Base-by-base conservation (phyloP, 345 rosid species). In the Diplotaxis tenuifolia region DNA sequence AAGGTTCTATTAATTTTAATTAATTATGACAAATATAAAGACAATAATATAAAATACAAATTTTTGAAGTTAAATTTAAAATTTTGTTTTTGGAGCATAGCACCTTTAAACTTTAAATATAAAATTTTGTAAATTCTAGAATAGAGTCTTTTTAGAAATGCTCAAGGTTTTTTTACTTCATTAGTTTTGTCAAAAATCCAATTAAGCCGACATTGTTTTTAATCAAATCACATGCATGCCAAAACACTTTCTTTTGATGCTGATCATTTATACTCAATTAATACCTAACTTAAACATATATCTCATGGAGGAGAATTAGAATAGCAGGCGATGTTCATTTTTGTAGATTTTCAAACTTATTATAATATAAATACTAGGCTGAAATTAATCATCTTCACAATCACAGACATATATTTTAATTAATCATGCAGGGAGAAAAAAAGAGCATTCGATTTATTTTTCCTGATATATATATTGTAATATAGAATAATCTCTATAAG, bases 171-270 rank as follows among this genome's bases (percentile, higher is more conserved):
- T 19, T 40, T 14, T 40, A 18, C 19, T 70, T 45, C 65, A 57
- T 65, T 28, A 27, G 28, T 70, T 58, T 70, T 58, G 29, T 42
- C 74, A 58, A 70, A 66, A 27, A 29, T 69, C 25, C 38, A 57
- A 69, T 40, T 42, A 69, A 58, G 14, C 42, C 36, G 38, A 22
- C 54, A 11, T 57, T 42, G 20, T 18, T 29, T 5, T 27, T 58
- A 45, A 58, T 42, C 45, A 70, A 70, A 58, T 28, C 65, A 70
- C 57, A 42, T 58, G 29, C 57, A 18, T 23, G 14, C 25, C 15
- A 36, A 2, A 22, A 36, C 2, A 23, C 4, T 23, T n/a, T n/a
- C n/a, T n/a, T n/a, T 55, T 55, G 62, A 67, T 40, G 53, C 3
- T 56, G 18, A 68, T 68, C 23, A 68, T 68, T 23, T 18, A 40